Conservation (phyloP, 2,329 filamentous ascomycete species). For the Fusarium transvaalense region DNA sequence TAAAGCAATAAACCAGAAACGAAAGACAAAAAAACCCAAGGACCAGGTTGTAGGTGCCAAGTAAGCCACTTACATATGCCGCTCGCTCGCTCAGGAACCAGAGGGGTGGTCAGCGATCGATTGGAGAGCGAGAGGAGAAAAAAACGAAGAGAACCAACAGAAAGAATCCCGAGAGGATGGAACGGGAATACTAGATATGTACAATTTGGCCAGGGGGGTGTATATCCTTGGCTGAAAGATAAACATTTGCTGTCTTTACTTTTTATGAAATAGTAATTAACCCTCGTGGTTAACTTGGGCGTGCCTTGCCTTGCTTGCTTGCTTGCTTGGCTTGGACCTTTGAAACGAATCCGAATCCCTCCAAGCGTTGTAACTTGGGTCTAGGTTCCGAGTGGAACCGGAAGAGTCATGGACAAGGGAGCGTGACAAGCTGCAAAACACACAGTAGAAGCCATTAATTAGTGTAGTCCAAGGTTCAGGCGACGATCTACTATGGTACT, state of each 20-base stretch:
- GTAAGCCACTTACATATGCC: neutral
- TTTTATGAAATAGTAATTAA: neutral
- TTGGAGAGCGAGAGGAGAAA: neutral
- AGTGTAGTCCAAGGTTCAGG: neutral
- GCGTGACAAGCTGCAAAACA: neutral
- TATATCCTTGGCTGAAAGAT: neutral
- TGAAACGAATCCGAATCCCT: neutral
- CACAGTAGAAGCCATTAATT: neutral
- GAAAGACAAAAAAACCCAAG: neutral
- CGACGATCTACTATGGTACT: too few species aligned
- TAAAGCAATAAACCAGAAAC: neutral
- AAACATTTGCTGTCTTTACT: too few species aligned
- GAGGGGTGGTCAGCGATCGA: conserved; percentile 2
- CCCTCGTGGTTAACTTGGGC: neutral
- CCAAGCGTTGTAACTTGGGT: neutral
- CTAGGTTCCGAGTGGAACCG: neutral
- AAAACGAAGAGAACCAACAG: conserved; percentile 8
- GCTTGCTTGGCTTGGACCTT: neutral
- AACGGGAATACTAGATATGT: conserved; percentile 19
- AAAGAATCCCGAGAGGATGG: conserved; percentile 9
- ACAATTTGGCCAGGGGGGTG: conserved; percentile 9
- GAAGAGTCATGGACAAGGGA: neutral
- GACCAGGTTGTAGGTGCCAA: neutral
- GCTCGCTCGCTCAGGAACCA: conserved; percentile 18
- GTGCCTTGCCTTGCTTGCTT: too few species aligned